Evolutionary conservation across 164 flowering plant species (phyloP), one percentile per base, ranked within the genome.

Genomic region (Pachysandra terminalis): DNA sequence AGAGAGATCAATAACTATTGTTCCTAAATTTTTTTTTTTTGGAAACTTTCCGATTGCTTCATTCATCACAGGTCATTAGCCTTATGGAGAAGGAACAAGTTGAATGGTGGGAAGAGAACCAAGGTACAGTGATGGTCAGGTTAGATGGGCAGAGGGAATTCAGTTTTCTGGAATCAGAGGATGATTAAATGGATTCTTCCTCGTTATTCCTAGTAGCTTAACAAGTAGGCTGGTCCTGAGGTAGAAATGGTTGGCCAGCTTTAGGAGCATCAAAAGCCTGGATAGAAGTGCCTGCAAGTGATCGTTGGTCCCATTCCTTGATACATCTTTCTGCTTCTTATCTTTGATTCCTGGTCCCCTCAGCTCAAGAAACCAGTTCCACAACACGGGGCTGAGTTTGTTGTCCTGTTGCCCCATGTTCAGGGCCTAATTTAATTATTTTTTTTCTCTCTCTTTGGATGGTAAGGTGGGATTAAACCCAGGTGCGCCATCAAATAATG

Each of bases 31-130:
- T 24, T 32, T 3, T 6, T 45, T 23, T 13, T 35, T 19, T 48
- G 21, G 3, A n/a, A n/a, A n/a, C 27, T 16, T 26, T 7, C 19
- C 14, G 12, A n/a, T 19, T 25, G 41, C 26, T 22, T 62, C n/a
- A 12, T 71, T 25, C 60, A 54, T 55, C 56, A 41, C 63, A 93
- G 98, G 89, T 88, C 54, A 74, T 81, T 64, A 62, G 73, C 63
- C 91, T 93, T 58, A 9, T 87, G 63, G 68, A 88, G 68, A 83
- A 79, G 69, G 96, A 88, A 81, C 80, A 84, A 12, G 81, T 90
- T 51, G 53, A 72, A 66, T 90, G 92, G 89, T 80, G 65, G 13
- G 98, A 93, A 75, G 96, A 87, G 78, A 93, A 91, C 77, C 79
- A 69, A 26, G 98, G 97, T 67, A 80, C 85, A 0, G 70, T 93